Conservation (phyloP, 176 grass and related monocot species). For the Saccharum spontaneum region DNA sequence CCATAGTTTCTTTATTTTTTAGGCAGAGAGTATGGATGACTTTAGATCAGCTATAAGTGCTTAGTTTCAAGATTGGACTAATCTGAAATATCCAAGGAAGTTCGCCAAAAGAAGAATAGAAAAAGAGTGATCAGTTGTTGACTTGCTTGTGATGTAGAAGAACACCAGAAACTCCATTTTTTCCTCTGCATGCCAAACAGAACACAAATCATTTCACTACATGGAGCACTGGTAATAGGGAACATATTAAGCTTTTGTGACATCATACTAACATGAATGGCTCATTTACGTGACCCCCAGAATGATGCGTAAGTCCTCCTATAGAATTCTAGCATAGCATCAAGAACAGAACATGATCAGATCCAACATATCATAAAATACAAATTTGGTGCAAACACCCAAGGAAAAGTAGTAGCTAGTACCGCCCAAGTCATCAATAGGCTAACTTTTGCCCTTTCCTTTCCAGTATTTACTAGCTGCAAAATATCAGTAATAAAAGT, state of each 20-base stretch:
- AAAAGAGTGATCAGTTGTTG: conserved; percentile 40
- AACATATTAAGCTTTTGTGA: conserved; percentile 3
- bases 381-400: not conserved
- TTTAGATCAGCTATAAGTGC: not conserved
- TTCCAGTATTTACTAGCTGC: conserved; percentile 94
- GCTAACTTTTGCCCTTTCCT: conserved; percentile 94
- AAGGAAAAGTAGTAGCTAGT: conserved; percentile 32
- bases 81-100: conserved; percentile 26
- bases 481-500: conserved; percentile 31
- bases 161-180: conserved; percentile 90
- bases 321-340: conserved; percentile 78
- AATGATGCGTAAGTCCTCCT: conserved; percentile 87
- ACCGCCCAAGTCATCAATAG: conserved; percentile 95
- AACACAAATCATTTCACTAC: conserved; percentile 29
- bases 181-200: conserved; percentile 56
- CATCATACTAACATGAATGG: conserved; percentile 79
- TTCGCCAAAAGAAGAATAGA: conserved; percentile 27
- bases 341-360: conserved; percentile 38
- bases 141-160: conserved; percentile 99
- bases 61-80: conserved; percentile 21
- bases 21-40: conserved; percentile 8
- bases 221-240: conserved; percentile 30
- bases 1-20: conserved; percentile 7
- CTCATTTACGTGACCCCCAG: conserved; percentile 86
- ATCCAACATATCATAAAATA: conserved; percentile 22